Base-by-base conservation (phyloP, 768 basidiomycete genomes). In the Collybia mongolica region DNA sequence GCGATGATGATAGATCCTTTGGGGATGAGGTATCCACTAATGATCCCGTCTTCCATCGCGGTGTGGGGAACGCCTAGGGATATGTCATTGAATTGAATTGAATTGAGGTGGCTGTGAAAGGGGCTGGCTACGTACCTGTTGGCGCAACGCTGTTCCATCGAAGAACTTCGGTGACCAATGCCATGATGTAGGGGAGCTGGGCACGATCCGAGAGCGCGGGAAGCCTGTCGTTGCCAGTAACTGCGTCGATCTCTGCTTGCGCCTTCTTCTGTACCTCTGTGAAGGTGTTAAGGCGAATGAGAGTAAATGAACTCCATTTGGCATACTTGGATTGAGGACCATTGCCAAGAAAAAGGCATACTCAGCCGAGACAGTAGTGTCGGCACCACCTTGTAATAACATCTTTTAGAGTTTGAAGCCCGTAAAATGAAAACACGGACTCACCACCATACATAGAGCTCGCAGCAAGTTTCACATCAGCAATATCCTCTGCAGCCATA, bases 101-200 rank as follows among this genome's bases (percentile, higher is more conserved):
- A 22, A 9, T 35, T 26, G 11, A 3, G 14, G 32, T 32, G 32
- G 32, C 32, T 32, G 32, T 32, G 32, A 32, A 9, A 32, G 14
- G 32, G 32, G 12, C 8, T 14, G 11, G 9, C 1, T 6, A 36
- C 26, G n/a, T 36, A 45, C 44, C 44, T 20, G 32, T 45, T 7
- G 77, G 77, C 0, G 70, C 75, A 14, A 79, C 72, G n/a, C 65
- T 72, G 39, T 75, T 72, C 74, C 79, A 81, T 19, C 79, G 66
- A 9, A 79, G 58, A 3, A 75, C 61, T 56, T 84, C 82, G 2
- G 68, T 73, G 17, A 77, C 65, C 3, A 80, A 52, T 0, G 73
- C 71, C 12, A 65, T 65, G 19, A 80, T 54, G 51, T 84, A 84
- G 0, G 81, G 80, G 3, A 85, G 66, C 28, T 68, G 60, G 6